Evolutionary conservation across 495 filamentous ascomycete genomes (phyloP), one percentile per base, ranked within the genome.

Genomic region (Penicillium arizonense): DNA sequence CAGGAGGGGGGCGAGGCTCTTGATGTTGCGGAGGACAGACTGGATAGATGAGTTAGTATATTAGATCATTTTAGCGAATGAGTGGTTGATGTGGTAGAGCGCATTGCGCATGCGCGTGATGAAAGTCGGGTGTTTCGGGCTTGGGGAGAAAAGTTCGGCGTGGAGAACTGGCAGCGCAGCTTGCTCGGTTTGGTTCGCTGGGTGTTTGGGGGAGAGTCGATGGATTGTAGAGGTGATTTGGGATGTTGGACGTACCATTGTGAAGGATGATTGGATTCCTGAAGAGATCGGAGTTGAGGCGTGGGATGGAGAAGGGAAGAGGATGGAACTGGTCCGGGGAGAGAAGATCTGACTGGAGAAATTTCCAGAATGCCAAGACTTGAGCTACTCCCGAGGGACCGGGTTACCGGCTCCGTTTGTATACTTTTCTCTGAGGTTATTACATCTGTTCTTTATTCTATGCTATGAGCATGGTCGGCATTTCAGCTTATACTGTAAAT

Each of bases 1-100:
- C 73, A 99, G 85, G 63, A 99, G 93, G 50, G 94, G 94, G 37
- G 87, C 88, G 65, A 99, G 91, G 70, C 86, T 87, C 78, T 91
- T 95, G 85, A 99, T 90, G 66, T 87, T 94, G 72, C 91, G 92
- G 81, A 99, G 82, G 67, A 90, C 82, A 69, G 72, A 76, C 72
- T 76, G 58, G 23, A 21, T 21, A 51, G 13, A 12, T 33, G 7
- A 24, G 37, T 62, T 28, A 59, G 50, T 38, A 32, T 30, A 1
- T 14, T 30, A 3, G 14, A 32, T 6, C 6, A 23, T 10, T n/a
- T 0, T n/a, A 3, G 5, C 10, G 21, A 16, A 12, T 34, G 16
- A 6, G 5, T 35, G 8, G 4, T 33, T 35, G 28, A 30, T 42
- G 38, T 4, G 20, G 3, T 33, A 1, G 16, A 38, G 30, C 38